Evolutionary conservation across 2,329 filamentous ascomycete species (phyloP).

Genomic region (Colletotrichum euphorbiae): DNA sequence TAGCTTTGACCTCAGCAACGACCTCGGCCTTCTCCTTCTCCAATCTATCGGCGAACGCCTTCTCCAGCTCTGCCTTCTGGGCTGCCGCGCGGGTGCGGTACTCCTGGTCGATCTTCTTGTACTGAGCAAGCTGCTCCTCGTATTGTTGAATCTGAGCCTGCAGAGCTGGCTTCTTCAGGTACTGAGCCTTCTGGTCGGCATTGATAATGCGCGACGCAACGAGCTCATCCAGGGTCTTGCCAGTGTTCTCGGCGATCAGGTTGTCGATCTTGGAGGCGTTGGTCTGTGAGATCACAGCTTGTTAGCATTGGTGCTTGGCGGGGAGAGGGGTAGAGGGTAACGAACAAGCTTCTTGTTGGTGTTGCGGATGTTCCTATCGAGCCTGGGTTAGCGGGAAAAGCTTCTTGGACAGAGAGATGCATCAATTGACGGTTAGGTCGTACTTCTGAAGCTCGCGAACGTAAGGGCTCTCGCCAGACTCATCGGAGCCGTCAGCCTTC

Average conservation of each 20-base stretch:
- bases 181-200: conserved; percentile 80
- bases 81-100: conserved; percentile 71
- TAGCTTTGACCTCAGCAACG: conserved; percentile 64
- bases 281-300: conserved; percentile 56
- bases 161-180: conserved; percentile 80
- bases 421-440: conserved; percentile 47
- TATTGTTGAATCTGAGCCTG: conserved; percentile 75
- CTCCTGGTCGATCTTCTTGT: conserved; percentile 80
- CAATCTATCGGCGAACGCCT: conserved; percentile 62
- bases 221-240: conserved; percentile 78
- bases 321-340: conserved; percentile 40
- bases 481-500: conserved; percentile 66
- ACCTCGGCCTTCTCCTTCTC: conserved; percentile 67
- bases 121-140: conserved; percentile 80
- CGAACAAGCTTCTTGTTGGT: conserved; percentile 93
- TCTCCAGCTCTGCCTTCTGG: conserved; percentile 71
- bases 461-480: conserved; percentile 79
- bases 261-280: conserved; percentile 79
- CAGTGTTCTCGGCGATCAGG: conserved; percentile 76
- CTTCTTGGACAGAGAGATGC: neutral
- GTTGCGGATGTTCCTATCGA: conserved; percentile 84
- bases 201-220: conserved; percentile 81
- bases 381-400: conserved; percentile 27
- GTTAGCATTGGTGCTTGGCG: conserved; percentile 21
- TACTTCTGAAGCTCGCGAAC: conserved; percentile 93